Conservation (phyloP, 805 yeast species). For the Starmerella stigmatis region DNA sequence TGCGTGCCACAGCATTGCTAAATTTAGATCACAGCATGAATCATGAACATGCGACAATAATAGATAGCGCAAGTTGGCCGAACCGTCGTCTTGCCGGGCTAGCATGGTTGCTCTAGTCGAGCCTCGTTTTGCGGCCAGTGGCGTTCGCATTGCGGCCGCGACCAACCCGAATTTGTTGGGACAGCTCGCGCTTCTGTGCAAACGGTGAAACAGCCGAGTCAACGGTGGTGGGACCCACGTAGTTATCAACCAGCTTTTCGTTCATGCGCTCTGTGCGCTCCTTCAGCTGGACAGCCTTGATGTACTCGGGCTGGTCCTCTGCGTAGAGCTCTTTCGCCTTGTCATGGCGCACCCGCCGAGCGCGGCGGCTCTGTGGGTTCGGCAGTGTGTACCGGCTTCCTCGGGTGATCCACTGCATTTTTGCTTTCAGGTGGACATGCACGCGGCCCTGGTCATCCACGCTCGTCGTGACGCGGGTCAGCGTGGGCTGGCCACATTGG, state of each 20-base stretch:
- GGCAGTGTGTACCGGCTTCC: slow-evolving; percentile 77
- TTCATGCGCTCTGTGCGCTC: slow-evolving; percentile 78
- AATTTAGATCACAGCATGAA: no score
- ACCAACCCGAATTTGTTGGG: slow-evolving; percentile 61
- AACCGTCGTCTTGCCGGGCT: not conserved
- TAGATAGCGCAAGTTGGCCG: no score
- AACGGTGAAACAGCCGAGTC: slow-evolving; percentile 85
- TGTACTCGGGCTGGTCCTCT: slow-evolving; percentile 92
- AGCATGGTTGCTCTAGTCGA: not conserved
- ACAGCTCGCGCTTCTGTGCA: slow-evolving; percentile 42
- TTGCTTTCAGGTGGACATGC: slow-evolving; percentile 77
- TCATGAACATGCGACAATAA: no score
- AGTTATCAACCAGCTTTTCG: slow-evolving; percentile 73
- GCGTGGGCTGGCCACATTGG: slow-evolving; percentile 86
- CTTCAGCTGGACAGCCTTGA: slow-evolving; percentile 75
- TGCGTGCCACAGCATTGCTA: no score
- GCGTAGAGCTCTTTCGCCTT: slow-evolving; percentile 61
- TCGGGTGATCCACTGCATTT: slow-evolving; percentile 86
- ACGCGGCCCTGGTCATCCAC: slow-evolving; percentile 62
- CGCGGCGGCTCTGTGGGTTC: slow-evolving; percentile 74
- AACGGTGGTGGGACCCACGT: slow-evolving; percentile 86
- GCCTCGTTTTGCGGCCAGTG: slow-evolving; percentile 18
- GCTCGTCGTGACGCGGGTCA: slow-evolving; percentile 82
- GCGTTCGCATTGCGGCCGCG: slow-evolving; percentile 73
- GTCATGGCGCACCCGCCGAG: slow-evolving; percentile 67